These are phyloP conservation scores for Panicum virgatum DNA, from an alignment of 202 grass and related monocot species.

Conservation along the genomic window DNA sequence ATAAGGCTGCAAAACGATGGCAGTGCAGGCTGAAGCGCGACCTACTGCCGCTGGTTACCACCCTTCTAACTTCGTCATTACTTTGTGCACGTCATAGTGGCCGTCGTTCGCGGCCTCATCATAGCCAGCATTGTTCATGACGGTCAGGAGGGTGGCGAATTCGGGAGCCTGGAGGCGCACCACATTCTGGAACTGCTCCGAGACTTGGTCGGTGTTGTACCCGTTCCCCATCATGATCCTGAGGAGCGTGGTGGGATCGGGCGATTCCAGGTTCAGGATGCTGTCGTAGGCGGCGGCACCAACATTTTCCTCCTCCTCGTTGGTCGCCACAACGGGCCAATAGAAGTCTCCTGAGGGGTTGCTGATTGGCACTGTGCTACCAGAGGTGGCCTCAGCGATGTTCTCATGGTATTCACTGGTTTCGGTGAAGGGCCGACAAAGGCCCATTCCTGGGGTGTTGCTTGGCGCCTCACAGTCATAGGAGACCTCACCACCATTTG, in stretches of 20 bases:
- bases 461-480: not conserved
- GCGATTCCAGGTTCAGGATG: slow-evolving; percentile 25
- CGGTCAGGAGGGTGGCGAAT: not conserved
- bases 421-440: not conserved
- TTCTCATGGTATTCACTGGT: too few relatives aligned
- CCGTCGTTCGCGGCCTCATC: not conserved
- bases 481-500: not conserved
- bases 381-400: not conserved
- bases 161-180: slow-evolving; percentile 4
- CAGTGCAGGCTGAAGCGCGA: not conserved
- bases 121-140: not conserved
- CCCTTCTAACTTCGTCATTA: slow-evolving; percentile 29
- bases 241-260: slow-evolving; percentile 15
- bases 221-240: slow-evolving; percentile 28
- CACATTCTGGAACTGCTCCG: not conserved
- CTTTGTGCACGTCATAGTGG: slow-evolving; percentile 39
- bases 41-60: not conserved
- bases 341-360: not conserved
- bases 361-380: not conserved
- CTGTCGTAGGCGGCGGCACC: not conserved
- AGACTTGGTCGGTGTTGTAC: not conserved
- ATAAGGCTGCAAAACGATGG: not conserved
- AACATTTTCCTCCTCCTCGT: not conserved
- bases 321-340: not conserved
- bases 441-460: not conserved